Conservation (phyloP, 2,329 filamentous ascomycete genomes). For the Colletotrichum tropicale region DNA sequence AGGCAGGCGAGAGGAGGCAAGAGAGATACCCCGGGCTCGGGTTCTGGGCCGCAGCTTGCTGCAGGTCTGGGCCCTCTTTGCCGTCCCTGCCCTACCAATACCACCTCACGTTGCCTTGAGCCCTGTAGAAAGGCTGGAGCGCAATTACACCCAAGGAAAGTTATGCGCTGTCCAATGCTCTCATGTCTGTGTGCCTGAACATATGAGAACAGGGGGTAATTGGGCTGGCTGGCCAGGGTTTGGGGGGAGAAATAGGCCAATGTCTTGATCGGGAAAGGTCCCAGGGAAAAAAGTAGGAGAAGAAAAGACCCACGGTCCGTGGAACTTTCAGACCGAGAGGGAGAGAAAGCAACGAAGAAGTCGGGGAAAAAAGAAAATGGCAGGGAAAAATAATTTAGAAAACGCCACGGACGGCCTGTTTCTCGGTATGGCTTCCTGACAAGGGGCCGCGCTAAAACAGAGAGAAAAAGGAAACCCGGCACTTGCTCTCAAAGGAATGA, state of each 20-base stretch:
- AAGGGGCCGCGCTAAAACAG: neutral
- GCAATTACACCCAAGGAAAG: neutral
- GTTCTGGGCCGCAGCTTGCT: neutral
- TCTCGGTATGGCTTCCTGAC: neutral
- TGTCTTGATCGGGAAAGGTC: neutral
- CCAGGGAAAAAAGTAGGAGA: neutral
- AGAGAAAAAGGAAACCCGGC: neutral
- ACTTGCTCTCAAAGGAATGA: constrained; percentile 1
- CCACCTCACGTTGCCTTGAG: neutral
- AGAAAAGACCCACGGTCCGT: neutral
- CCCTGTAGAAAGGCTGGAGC: neutral
- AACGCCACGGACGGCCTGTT: neutral
- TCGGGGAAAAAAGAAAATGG: neutral
- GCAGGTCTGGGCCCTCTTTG: neutral
- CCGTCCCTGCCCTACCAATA: neutral
- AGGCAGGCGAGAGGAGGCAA: neutral
- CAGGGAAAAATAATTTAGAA: neutral
- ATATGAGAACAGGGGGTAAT: neutral
- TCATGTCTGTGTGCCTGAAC: neutral
- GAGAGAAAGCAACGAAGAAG: neutral
- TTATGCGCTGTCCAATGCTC: neutral
- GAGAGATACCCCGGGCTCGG: neutral
- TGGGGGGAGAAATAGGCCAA: neutral
- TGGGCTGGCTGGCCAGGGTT: neutral
- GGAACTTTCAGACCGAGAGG: neutral